These are phyloP conservation scores for Gentiana macrophylla DNA, from an alignment of 257 asterid species.

Conservation along the genomic window DNA sequence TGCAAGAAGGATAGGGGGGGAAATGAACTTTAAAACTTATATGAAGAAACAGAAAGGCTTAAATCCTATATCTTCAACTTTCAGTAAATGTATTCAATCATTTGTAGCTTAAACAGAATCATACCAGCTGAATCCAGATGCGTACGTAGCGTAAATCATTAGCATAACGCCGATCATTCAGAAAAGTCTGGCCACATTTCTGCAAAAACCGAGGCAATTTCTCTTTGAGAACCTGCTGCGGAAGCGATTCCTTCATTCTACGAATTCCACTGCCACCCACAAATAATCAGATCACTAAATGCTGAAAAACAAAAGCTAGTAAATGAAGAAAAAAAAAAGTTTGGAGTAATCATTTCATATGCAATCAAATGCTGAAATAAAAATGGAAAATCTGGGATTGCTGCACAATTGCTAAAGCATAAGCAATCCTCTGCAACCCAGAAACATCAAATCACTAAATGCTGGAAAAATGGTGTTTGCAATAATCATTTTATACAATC, in stretches of 20 bases:
- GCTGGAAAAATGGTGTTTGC: too few species aligned
- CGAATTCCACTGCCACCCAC: conserved; percentile 55
- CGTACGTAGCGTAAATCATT: conserved; percentile 91
- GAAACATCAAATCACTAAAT: too few species aligned
- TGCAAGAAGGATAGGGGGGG: background rate
- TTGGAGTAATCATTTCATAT: too few species aligned
- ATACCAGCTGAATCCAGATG: conserved; percentile 90
- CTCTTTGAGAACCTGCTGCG: conserved; percentile 59
- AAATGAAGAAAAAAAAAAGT: too few species aligned
- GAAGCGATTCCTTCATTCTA: conserved; percentile 62
- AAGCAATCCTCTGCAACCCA: too few species aligned
- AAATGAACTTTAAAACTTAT: background rate
- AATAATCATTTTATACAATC: too few species aligned
- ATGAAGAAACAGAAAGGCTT: too few species aligned
- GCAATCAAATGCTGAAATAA: too few species aligned
- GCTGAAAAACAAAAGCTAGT: too few species aligned
- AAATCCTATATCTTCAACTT: background rate
- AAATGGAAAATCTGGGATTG: too few species aligned
- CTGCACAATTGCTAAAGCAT: too few species aligned
- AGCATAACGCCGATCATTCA: conserved; percentile 55
- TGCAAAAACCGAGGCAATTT: conserved; percentile 95
- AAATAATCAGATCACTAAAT: background rate
- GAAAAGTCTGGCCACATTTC: conserved; percentile 76
- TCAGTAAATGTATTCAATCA: background rate
- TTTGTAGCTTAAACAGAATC: background rate